phyloP scores from a whole-genome alignment of 2,329 filamentous ascomycete genomes.

The Sporothrix variecibatus region DNA sequence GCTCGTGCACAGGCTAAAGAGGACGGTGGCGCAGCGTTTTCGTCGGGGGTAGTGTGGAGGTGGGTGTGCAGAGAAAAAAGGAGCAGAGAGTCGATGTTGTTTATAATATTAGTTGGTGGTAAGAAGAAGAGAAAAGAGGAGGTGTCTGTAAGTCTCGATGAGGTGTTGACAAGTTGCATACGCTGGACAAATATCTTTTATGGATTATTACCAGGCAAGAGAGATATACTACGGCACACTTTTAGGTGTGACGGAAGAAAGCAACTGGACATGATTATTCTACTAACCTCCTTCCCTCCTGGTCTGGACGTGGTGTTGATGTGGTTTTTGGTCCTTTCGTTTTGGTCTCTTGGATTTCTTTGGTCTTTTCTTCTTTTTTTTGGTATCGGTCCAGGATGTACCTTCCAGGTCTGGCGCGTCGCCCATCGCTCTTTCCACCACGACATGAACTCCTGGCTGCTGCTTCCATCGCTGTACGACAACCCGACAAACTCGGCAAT shows the following conservation, averaged over 20 bases:
- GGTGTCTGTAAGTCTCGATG: too few relatives aligned
- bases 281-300: neutral
- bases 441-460: neutral
- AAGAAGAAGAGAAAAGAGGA: neutral
- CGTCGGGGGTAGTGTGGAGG: neutral
- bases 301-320: neutral
- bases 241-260: neutral
- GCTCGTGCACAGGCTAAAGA: neutral
- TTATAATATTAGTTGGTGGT: neutral
- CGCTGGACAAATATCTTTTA: neutral
- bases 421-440: neutral
- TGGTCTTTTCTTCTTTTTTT: neutral
- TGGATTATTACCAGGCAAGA: neutral
- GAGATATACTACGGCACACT: neutral
- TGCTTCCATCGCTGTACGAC: neutral
- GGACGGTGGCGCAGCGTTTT: slow-evolving; percentile 2
- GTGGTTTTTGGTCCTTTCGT: slow-evolving; percentile 14
- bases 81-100: neutral
- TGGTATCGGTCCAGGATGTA: neutral
- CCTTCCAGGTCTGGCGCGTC: neutral
- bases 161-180: neutral
- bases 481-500: neutral
- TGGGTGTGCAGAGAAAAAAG: too few relatives aligned
- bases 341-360: neutral
- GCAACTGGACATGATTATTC: neutral